Evolutionary conservation across 805 yeast species (phyloP), one percentile per base, ranked within the genome.

Genomic region (Danielia reshetovae): DNA sequence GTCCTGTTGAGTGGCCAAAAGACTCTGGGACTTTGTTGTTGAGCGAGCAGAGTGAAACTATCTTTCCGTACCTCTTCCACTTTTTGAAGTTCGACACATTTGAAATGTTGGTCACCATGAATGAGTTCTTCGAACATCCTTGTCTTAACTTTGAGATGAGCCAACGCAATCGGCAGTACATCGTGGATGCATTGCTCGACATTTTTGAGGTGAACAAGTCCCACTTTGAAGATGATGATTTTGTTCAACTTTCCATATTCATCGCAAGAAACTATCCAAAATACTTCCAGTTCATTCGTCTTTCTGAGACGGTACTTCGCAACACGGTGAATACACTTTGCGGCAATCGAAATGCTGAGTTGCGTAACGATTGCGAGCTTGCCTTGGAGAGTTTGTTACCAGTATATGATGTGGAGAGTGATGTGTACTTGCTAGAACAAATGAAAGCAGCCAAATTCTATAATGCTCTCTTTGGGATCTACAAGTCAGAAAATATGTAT

Each of bases 61-160:
- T 52, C 6, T 88, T 81, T 43, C 95, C 96, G 0, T 81, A 85
- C 49, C 58, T 88, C n/a, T 66, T 62, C 27, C 44, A 69, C 9
- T 60, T 88, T 11, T 54, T 87, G n/a, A 61, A 64, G 25, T 70
- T 57, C 45, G 73, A 82, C 43, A 67, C 83, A 4, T 63, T 72
- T n/a, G 73, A 72, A 24, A 74, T 81, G 59, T 69, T 89, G 23
- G 65, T 81, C 0, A 73, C 85, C 12, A 55, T 93, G 38, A 82
- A 87, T 55, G 95, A 85, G 54, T 82, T 84, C 7, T 80, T 90
- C 51, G 97, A 90, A 52, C 95, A 87, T 53, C 61, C 83, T 0
- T 65, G 75, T 27, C 56, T 90, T 36, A 86, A 88, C 54, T 87
- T 79, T 14, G 79, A 76, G 29, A 72, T 64, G 18, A 52, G 55